A percentile compares a stretch with the other conserved stretches of the same genome.
Evolutionary conservation across 176 grass and related monocot species (phyloP).

Genomic region (Oryza brachyantha): DNA sequence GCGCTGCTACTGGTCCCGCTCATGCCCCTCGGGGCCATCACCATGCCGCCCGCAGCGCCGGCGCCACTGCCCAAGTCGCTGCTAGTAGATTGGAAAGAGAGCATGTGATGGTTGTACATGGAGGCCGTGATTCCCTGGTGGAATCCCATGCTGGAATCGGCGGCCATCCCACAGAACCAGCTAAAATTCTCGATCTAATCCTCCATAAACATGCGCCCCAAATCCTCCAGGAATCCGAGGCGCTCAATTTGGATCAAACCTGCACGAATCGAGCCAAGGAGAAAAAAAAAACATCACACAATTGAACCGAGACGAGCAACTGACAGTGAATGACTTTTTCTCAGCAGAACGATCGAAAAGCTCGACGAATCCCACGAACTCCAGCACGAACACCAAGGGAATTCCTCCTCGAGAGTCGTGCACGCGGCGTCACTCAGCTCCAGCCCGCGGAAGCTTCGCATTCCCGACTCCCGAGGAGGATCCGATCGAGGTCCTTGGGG

Average conservation of each 20-base stretch:
- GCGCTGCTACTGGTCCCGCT: slow-evolving; percentile 41
- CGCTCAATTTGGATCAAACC: slow-evolving; percentile 37
- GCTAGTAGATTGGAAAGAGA: slow-evolving; percentile 94
- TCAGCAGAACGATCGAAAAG: neutral
- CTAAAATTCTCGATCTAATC: slow-evolving; percentile 30
- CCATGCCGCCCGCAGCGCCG: slow-evolving; percentile 36
- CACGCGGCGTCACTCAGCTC: neutral
- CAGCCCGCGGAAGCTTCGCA: neutral
- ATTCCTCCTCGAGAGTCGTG: slow-evolving; percentile 14
- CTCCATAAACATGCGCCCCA: slow-evolving; percentile 10
- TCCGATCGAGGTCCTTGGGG: slow-evolving; percentile 17
- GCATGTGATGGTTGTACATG: slow-evolving; percentile 68
- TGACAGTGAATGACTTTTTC: neutral
- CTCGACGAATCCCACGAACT: slow-evolving; percentile 21
- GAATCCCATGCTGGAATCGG: slow-evolving; percentile 86
- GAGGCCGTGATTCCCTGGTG: slow-evolving; percentile 66
- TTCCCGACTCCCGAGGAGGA: slow-evolving; percentile 41
- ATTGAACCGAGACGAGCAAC: neutral
- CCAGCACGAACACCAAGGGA: slow-evolving; percentile 7
- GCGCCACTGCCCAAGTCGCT: slow-evolving; percentile 15
- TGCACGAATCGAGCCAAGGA: slow-evolving; percentile 32
- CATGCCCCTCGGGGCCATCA: slow-evolving; percentile 27
- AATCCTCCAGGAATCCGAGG: slow-evolving; percentile 7
- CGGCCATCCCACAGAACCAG: slow-evolving; percentile 48
- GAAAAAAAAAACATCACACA: neutral